Base-by-base conservation (phyloP, 768 basidiomycete species). In the Naganishia randhawae region DNA sequence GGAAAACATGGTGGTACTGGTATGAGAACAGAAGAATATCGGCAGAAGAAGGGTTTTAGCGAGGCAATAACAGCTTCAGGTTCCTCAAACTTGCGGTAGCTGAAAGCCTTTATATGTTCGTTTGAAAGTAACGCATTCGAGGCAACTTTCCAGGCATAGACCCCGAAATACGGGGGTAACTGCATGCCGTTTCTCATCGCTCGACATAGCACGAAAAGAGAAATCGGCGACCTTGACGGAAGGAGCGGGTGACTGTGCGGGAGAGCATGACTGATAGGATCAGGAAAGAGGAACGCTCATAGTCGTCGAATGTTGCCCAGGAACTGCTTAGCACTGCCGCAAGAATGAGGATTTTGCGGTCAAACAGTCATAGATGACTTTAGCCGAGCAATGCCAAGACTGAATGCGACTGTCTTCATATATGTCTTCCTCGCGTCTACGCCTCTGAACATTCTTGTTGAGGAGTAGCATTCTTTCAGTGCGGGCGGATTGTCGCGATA, bases 1-100 rank as follows among this genome's bases (percentile, higher is more conserved):
- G 19, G 70, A 61, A 50, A 72, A 37, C 75, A 76, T 74, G 52
- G 66, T 73, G 64, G 32, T 50, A 57, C 16, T n/a, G 22, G 31
- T 22, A 57, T 3, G 11, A 48, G 45, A 3, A 13, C 25, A 11
- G 45, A 48, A 55, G n/a, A 17, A 57, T 54, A 41, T 48, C 13
- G 51, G 31, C 31, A 42, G 27, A 41, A 32, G 61, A 67, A 67
- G 54, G 48, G 32, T 29, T 33, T 39, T 22, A 41, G 25, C 25
- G 3, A n/a, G 45, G 45, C 3, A 22, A 1, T n/a, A 22, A 4
- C 11, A 22, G 45, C 11, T 22, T 3, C 7, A 19, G 29, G 14
- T 14, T 5, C 19, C 29, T 54, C 6, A 22, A 48, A 48, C 45
- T n/a, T n/a, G 25, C 45, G 45, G 25, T 13, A 11, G 4, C 3